phyloP scores from a whole-genome alignment of 306 rosid genomes.

The Carpinus fangiana region DNA sequence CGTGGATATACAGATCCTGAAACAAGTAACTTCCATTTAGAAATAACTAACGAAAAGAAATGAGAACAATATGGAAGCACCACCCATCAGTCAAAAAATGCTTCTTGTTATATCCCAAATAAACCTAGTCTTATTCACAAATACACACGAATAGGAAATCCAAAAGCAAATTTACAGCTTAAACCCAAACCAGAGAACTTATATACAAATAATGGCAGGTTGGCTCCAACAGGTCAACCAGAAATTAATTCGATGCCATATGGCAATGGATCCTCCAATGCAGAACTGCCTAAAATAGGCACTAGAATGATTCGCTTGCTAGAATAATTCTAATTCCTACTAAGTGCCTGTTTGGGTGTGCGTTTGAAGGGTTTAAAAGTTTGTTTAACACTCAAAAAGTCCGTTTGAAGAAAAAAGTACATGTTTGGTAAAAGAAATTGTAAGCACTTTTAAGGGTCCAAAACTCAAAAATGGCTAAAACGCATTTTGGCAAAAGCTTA shows the following conservation, averaged over 20 bases:
- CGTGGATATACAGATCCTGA: conserved; percentile 82
- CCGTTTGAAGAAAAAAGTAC: no score
- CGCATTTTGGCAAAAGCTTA: no score
- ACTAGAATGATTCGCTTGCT: not conserved
- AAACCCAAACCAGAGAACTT: not conserved
- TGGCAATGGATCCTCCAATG: not conserved
- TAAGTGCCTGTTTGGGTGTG: no score
- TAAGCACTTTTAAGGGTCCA: no score
- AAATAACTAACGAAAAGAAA: not conserved
- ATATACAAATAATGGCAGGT: not conserved
- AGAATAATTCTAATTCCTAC: not conserved
- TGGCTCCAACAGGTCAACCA: not conserved
- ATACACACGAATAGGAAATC: not conserved
- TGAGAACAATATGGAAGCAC: not conserved
- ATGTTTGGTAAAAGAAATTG: no score
- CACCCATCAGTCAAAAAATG: conserved; percentile 1
- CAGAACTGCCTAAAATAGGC: not conserved
- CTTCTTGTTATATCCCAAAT: not conserved
- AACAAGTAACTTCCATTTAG: conserved; percentile 27
- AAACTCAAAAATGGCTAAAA: no score
- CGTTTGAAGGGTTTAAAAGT: no score
- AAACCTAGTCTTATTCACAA: not conserved
- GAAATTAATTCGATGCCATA: not conserved
- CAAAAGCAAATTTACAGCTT: not conserved
- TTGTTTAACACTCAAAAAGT: no score